Conservation (phyloP, 306 rosid genomes). For the Aeschynomene evenia region DNA sequence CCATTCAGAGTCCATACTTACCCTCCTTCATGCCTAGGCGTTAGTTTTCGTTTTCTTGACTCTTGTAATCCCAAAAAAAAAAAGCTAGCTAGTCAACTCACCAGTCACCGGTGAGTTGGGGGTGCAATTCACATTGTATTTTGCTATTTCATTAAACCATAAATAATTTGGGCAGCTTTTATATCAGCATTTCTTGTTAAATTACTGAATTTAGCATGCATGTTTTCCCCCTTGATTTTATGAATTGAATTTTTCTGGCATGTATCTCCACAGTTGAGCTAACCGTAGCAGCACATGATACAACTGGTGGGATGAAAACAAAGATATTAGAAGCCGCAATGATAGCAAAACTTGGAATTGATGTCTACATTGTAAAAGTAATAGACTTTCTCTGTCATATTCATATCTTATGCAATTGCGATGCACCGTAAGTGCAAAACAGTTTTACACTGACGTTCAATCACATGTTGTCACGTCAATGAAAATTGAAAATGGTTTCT, state of each 20-base stretch:
- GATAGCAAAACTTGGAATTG: constrained; percentile 87
- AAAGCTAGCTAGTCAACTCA: background rate
- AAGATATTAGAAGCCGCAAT: constrained; percentile 85
- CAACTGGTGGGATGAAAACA: constrained; percentile 88
- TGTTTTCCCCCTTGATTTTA: background rate
- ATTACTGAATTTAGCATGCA: background rate
- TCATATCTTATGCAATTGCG: no score
- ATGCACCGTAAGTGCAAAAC: no score
- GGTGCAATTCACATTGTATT: background rate
- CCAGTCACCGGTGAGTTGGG: background rate
- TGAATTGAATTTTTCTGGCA: background rate
- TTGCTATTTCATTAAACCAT: background rate
- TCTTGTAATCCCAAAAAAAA: no score
- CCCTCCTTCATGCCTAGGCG: no score
- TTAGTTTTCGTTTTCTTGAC: no score
- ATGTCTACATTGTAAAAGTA: constrained; percentile 85
- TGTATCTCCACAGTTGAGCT: constrained; percentile 50
- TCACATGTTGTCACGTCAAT: no score
- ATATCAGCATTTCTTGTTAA: background rate
- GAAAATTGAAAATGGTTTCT: no score
- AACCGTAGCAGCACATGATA: constrained; percentile 77
- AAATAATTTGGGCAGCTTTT: background rate
- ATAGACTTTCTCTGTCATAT: background rate
- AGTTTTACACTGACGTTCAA: no score
- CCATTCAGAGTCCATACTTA: no score